phyloP scores from a whole-genome alignment of 805 yeast genomes.

The Monosporozyma unispora region DNA sequence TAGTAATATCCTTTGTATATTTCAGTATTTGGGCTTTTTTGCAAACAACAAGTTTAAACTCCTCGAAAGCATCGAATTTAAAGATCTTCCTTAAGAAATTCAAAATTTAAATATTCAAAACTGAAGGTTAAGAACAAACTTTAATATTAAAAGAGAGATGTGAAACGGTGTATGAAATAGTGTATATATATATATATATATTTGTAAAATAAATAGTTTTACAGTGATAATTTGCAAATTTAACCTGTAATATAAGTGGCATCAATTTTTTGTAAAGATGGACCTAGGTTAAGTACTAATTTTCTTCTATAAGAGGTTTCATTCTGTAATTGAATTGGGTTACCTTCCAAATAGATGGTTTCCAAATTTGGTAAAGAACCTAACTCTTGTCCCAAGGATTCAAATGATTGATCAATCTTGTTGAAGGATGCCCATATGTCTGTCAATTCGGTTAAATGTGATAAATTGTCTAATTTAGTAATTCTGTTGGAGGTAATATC shows the following conservation, averaged over 20 bases:
- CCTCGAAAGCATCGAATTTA: not conserved
- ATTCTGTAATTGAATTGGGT: conserved; percentile 69
- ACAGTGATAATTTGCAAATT: too few species aligned
- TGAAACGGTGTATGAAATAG: not conserved
- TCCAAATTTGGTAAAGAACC: conserved; percentile 56
- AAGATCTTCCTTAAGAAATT: not conserved
- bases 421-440: conserved; percentile 93
- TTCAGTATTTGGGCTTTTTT: not conserved
- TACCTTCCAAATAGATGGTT: conserved; percentile 89
- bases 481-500: conserved; percentile 78
- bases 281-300: conserved; percentile 53
- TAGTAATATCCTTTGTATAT: not conserved
- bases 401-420: conserved; percentile 50
- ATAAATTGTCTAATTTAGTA: conserved; percentile 49
- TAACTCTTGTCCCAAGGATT: conserved; percentile 58
- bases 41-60: not conserved
- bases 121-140: too few species aligned
- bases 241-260: conserved; percentile 58
- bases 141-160: not conserved
- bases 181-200: not conserved
- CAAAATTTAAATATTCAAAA: not conserved
- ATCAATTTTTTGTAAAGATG: conserved; percentile 73
- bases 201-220: not conserved
- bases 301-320: conserved; percentile 83
- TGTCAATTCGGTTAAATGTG: conserved; percentile 61